Base-by-base conservation (phyloP, 78 protist genomes). In the Dictyostelium purpureum region DNA sequence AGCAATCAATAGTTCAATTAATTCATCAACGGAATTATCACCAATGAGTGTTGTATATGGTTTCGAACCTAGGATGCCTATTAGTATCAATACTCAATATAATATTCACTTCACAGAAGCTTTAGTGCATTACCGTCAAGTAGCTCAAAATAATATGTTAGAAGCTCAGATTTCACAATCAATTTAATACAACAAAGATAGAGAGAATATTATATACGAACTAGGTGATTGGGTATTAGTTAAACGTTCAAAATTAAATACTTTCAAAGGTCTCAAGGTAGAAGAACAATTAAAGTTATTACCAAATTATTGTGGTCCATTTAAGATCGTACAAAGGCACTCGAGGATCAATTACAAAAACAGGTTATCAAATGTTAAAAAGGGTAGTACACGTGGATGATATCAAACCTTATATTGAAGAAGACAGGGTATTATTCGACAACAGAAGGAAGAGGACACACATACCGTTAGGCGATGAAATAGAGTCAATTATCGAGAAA, bases 11-110 rank as follows among this genome's bases (percentile, higher is more conserved):
- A 21, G n/a, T 12, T 26, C 26, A 1, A n/a, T 57, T 28, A 42
- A 57, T 31, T 11, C 74, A 26, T 61, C 87, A 19, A 78, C 87
- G 0, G 51, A 24, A 5, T 31, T 59, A 18, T 43, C 87, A 4
- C 87, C 87, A n/a, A 7, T 12, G 6, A n/a, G 31, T 19, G 1
- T 57, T 0, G 4, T 14, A 0, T 77, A 54, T 54, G 83, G 83
- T n/a, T 77, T 54, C 37, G 83, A 77, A 40, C 69, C 69, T 37
- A 28, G 24, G 0, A 28, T n/a, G 37, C 83, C 83, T 21, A 40
- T 28, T 6, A 77, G 57, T 43, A 35, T 65, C 10, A 57, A 57
- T 4, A n/a, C 67, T 28, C 12, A 14, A 1, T 26, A 21, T 4
- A 21, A 26, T 26, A 1, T 26, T n/a, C 40, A 11, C 10, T n/a